Percentiles rank a stretch among this genome's conserved stretches.
These are phyloP conservation scores for Quercus lobata DNA, from an alignment of 331 rosid species.

Conservation along the genomic window DNA sequence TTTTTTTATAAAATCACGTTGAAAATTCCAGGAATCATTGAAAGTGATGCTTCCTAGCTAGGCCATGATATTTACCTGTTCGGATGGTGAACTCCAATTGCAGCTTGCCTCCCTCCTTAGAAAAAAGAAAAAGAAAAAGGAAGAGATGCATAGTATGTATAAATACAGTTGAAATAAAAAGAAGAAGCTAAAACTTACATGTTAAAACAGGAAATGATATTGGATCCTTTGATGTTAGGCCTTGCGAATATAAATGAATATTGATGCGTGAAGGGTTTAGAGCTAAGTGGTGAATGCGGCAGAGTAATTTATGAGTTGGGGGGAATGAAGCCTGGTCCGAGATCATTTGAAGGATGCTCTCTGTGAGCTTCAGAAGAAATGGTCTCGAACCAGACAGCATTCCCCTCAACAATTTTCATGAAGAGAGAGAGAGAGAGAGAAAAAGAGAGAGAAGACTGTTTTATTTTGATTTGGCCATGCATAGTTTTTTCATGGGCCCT, in stretches of 20 bases:
- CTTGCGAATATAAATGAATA: neutral
- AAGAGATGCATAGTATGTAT: neutral
- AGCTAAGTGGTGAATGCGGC: neutral
- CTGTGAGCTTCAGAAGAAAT: constrained; percentile 20
- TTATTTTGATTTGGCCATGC: constrained; percentile 74
- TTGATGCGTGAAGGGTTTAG: neutral
- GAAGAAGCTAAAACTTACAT: neutral
- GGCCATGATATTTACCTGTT: neutral
- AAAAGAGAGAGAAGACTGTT: constrained; percentile 9
- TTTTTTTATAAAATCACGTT: neutral
- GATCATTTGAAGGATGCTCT: constrained; percentile 31
- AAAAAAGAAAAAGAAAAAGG: neutral
- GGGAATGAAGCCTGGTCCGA: constrained; percentile 99
- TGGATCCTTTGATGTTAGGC: neutral
- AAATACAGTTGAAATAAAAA: neutral
- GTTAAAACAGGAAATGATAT: neutral
- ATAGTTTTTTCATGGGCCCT: constrained; percentile 53
- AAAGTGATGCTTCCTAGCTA: neutral
- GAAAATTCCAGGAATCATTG: neutral
- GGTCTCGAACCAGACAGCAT: constrained; percentile 96
- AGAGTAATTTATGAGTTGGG: constrained; percentile 39
- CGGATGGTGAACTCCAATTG: neutral
- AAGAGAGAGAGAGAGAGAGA: constrained; percentile 6
- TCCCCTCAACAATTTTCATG: constrained; percentile 66
- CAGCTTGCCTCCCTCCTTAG: neutral